A percentile compares a stretch with the other conserved stretches of the same genome.
Evolutionary conservation across 495 filamentous ascomycete species (phyloP).

Genomic region (Trichodelitschia bisporula): DNA sequence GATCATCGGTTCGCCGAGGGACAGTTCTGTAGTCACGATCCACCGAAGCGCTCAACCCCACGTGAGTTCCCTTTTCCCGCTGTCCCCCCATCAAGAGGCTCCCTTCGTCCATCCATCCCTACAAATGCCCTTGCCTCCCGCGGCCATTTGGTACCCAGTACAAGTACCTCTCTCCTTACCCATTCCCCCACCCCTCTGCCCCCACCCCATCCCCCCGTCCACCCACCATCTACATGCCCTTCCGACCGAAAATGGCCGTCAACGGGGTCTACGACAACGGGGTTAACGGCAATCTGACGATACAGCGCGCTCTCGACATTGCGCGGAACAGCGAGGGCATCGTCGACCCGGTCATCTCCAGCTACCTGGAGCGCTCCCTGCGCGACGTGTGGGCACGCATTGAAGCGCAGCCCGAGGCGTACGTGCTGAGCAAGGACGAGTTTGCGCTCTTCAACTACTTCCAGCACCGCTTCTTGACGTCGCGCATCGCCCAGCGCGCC

Average conservation of each 20-base stretch:
- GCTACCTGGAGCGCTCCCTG: constrained; percentile 30
- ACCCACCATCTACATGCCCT: too few species aligned
- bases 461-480: constrained; percentile 28
- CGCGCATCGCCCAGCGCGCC: constrained; percentile 18
- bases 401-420: constrained; percentile 28
- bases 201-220: neutral
- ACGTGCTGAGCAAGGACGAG: constrained; percentile 43
- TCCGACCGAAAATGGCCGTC: too few species aligned
- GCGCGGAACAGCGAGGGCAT: constrained; percentile 36
- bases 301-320: constrained; percentile 34
- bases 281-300: constrained; percentile 15
- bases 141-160: too few species aligned
- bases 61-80: too few species aligned
- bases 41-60: too few species aligned
- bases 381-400: constrained; percentile 36
- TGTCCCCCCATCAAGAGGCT: too few species aligned
- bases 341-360: constrained; percentile 23
- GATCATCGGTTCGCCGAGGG: too few species aligned
- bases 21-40: too few species aligned
- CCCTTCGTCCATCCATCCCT: too few species aligned
- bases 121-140: too few species aligned
- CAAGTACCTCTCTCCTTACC: too few species aligned
- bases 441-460: constrained; percentile 64
- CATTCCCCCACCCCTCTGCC: neutral
- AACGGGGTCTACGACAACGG: constrained; percentile 11